Conservation (phyloP, 305 asterid species). For the Ilex paraguariensis region DNA sequence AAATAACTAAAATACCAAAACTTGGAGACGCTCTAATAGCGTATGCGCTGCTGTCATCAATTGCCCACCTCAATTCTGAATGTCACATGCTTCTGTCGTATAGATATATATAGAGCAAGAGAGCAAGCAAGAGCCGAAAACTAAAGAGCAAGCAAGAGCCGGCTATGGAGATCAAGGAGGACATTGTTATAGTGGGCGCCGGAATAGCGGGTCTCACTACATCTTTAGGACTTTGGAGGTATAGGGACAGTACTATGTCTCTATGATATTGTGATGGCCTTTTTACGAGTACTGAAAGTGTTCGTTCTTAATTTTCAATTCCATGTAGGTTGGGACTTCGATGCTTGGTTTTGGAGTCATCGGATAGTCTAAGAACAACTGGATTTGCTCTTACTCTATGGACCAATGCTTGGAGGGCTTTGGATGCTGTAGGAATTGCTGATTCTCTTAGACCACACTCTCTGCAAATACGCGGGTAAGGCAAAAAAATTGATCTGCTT, state of each 20-base stretch:
- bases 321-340: conserved; percentile 32
- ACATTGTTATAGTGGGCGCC: conserved; percentile 52
- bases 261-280: too few relatives aligned
- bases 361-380: conserved; percentile 30
- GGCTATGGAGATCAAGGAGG: conserved; percentile 30
- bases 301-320: too few relatives aligned
- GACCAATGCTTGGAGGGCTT: conserved; percentile 51
- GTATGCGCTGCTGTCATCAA: background rate
- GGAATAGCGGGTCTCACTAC: conserved; percentile 61
- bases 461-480: conserved; percentile 12
- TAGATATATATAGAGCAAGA: background rate
- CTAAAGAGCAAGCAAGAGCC: background rate
- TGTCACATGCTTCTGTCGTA: background rate
- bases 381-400: conserved; percentile 32
- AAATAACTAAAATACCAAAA: too few relatives aligned
- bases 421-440: conserved; percentile 50
- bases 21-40: background rate
- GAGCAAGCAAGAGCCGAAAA: background rate
- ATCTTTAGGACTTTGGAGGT: conserved; percentile 59
- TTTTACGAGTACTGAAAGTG: too few relatives aligned
- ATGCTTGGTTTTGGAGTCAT: conserved; percentile 45
- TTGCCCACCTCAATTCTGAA: background rate
- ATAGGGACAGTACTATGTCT: background rate
- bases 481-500: background rate
- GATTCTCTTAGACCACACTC: conserved; percentile 27